These are phyloP conservation scores for Irpex sp. DNA, from an alignment of 1,284 basidiomycete species.

Conservation along the genomic window DNA sequence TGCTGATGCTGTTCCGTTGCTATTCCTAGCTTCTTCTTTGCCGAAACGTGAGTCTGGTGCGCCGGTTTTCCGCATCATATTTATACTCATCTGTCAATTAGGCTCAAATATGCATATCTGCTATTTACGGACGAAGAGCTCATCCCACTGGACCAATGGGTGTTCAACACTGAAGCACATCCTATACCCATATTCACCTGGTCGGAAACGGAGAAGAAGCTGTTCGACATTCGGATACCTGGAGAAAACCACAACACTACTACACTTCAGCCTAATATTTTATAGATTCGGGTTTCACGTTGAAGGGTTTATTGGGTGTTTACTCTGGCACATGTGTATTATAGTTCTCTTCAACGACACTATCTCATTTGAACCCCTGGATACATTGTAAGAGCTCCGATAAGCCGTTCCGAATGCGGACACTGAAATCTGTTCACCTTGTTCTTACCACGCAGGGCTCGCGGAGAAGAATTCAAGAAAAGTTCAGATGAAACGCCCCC, in stretches of 20 bases:
- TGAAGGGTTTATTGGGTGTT: background rate
- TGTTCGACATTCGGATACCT: slow-evolving; percentile 15
- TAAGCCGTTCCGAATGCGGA: background rate
- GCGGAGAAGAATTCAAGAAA: background rate
- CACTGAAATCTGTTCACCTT: background rate
- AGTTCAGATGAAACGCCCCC: background rate
- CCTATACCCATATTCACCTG: slow-evolving; percentile 71
- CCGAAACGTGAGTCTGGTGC: slow-evolving; percentile 49
- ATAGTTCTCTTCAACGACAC: background rate
- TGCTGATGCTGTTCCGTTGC: background rate
- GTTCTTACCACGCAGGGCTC: background rate
- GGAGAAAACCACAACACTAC: background rate
- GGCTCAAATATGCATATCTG: slow-evolving; percentile 65
- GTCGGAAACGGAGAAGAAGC: slow-evolving; percentile 34
- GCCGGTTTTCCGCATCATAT: background rate
- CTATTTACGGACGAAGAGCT: slow-evolving; percentile 51
- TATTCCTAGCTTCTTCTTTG: slow-evolving; percentile 56
- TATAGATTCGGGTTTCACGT: background rate
- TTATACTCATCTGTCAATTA: slow-evolving; percentile 15
- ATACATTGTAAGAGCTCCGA: background rate
- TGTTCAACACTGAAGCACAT: slow-evolving; percentile 84
- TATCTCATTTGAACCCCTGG: background rate
- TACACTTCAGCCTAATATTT: background rate
- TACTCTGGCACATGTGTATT: background rate
- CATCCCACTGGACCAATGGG: slow-evolving; percentile 65